These are phyloP conservation scores for Colletotrichum sp. DNA, from an alignment of 2,329 filamentous ascomycete genomes.

Conservation along the genomic window DNA sequence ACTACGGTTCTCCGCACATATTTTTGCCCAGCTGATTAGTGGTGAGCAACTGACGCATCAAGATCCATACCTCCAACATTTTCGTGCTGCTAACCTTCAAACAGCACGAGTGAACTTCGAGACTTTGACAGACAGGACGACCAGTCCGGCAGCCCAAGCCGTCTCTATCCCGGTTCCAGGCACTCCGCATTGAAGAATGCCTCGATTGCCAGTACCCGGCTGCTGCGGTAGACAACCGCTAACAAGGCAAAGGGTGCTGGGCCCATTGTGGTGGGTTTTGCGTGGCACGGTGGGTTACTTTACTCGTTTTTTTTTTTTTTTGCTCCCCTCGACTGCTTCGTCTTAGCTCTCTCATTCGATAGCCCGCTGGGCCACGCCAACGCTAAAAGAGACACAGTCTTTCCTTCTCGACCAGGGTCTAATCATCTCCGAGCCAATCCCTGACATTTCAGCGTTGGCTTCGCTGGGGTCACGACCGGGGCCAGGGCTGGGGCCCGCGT, in stretches of 20 bases:
- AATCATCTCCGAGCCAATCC: constrained; percentile 25
- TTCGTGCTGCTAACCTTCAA: background rate
- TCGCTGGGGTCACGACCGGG: constrained; percentile 5
- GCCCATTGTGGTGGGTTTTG: too few relatives aligned
- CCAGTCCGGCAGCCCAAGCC: background rate
- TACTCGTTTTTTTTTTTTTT: background rate
- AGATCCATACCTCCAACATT: background rate
- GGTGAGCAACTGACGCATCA: background rate
- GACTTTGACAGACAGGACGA: background rate
- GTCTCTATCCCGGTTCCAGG: background rate
- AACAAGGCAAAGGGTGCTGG: background rate
- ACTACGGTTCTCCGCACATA: background rate
- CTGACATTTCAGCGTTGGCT: constrained; percentile 10
- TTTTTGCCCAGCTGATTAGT: background rate
- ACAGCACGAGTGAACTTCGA: background rate
- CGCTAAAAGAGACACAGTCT: background rate
- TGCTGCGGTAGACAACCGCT: background rate
- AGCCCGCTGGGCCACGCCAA: background rate
- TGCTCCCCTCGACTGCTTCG: background rate
- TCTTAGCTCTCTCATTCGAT: background rate
- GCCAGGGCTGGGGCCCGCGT: background rate
- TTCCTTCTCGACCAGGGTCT: background rate
- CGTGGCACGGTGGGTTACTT: too few relatives aligned
- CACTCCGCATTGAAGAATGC: background rate
- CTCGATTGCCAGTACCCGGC: background rate